Conservation (phyloP, 2,329 filamentous ascomycete genomes). For the Fusarium sp. region DNA sequence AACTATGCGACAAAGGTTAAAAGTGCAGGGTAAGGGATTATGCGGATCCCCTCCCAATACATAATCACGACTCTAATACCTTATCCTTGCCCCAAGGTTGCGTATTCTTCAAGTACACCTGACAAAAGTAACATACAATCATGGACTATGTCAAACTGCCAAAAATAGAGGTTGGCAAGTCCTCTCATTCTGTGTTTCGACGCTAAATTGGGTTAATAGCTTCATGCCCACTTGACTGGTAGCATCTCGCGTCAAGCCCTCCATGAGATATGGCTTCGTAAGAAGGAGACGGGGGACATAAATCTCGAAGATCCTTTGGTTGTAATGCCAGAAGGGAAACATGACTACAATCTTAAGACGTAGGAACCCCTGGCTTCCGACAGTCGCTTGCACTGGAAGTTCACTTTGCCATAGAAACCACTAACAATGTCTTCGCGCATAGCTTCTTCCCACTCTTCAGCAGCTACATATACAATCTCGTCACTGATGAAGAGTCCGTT, state of each 20-base stretch:
- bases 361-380: constrained; percentile 52
- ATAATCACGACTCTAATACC: neutral
- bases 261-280: constrained; percentile 77
- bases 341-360: constrained; percentile 77
- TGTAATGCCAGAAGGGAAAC: constrained; percentile 76
- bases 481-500: constrained; percentile 71
- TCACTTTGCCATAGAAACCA: neutral
- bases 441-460: constrained; percentile 85
- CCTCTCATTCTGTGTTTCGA: neutral
- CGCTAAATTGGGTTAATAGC: constrained; percentile 55
- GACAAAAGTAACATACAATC: neutral
- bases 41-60: neutral
- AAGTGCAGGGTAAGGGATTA: constrained; percentile 20
- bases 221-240: constrained; percentile 84
- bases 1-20: neutral
- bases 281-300: constrained; percentile 64
- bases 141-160: constrained; percentile 64
- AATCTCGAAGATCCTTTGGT: constrained; percentile 74
- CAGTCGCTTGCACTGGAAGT: neutral
- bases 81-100: neutral
- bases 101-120: neutral
- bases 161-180: constrained; percentile 63
- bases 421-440: neutral
- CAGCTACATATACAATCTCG: constrained; percentile 81
- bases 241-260: constrained; percentile 80